Percentiles rank a stretch among this genome's conserved stretches.
Evolutionary conservation across 148 eudicot species (phyloP).

Genomic region (Nepenthes gracilis): DNA sequence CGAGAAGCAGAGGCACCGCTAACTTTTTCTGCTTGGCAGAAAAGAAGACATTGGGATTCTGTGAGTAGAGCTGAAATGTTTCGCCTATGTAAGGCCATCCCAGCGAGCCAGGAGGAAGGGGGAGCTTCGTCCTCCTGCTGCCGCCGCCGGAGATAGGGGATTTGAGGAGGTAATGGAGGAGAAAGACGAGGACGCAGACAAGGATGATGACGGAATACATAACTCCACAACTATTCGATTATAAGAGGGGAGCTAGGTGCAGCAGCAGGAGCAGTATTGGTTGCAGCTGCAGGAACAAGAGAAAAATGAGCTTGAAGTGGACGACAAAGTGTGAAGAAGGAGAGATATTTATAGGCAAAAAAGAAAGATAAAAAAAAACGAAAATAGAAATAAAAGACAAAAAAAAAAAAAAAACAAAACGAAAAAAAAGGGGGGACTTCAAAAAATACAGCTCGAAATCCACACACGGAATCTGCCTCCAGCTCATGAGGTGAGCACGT

Average conservation of each 20-base stretch:
- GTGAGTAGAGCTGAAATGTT: slow-evolving; percentile 83
- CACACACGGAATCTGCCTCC: slow-evolving; percentile 1
- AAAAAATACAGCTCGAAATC: neutral
- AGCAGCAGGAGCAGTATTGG: neutral
- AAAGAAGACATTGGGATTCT: slow-evolving; percentile 84
- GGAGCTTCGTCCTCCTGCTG: slow-evolving; percentile 16
- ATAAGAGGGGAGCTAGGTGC: neutral
- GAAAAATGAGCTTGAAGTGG: neutral
- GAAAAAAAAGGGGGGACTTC: neutral
- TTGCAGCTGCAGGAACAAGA: neutral
- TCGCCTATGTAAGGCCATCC: slow-evolving; percentile 94
- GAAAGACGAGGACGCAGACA: neutral
- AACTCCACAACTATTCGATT: neutral
- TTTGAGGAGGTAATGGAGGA: neutral
- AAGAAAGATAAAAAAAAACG: neutral
- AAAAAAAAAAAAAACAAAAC: neutral
- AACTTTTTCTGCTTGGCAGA: slow-evolving; percentile 73
- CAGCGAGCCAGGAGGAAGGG: slow-evolving; percentile 81
- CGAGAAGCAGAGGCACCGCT: neutral
- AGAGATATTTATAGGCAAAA: neutral
- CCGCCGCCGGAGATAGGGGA: neutral
- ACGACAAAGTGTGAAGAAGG: neutral
- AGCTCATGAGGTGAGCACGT: slow-evolving; percentile 1
- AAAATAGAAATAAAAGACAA: too few relatives aligned
- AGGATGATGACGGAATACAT: neutral